phyloP scores from a whole-genome alignment of 163 green algal genomes.

The Scenedesmus sp. region DNA sequence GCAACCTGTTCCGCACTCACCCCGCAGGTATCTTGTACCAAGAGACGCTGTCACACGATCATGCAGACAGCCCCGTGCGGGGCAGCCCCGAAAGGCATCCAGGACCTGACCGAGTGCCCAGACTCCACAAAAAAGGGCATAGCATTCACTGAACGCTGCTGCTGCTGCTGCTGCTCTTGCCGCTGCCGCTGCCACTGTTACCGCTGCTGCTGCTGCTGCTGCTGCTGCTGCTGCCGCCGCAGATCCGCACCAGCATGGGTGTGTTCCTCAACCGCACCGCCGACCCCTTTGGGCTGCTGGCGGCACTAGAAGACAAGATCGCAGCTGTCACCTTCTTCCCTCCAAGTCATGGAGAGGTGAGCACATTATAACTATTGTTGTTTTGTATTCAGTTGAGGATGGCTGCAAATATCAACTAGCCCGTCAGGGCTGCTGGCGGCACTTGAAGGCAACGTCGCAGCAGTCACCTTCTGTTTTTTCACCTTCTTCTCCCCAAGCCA shows the following conservation, averaged over 20 bases:
- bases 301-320: conserved; percentile 70
- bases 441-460: conserved; percentile 70
- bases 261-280: conserved; percentile 57
- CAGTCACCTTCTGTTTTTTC: not conserved
- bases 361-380: not conserved
- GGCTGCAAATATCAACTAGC: not conserved
- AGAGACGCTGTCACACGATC: too few species aligned
- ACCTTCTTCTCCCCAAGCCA: conserved; percentile 60
- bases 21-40: too few species aligned
- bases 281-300: conserved; percentile 59
- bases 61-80: too few species aligned
- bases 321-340: conserved; percentile 66
- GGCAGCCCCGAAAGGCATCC: too few species aligned
- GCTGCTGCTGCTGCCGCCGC: not conserved
- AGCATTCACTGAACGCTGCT: too few species aligned
- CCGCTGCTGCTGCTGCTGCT: conserved; percentile 17
- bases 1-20: too few species aligned
- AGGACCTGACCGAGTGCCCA: too few species aligned
- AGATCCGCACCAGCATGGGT: conserved; percentile 68
- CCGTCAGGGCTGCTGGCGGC: conserved; percentile 52
- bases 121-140: too few species aligned
- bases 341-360: conserved; percentile 60
- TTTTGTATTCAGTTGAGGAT: too few species aligned
- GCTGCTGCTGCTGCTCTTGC: not conserved
- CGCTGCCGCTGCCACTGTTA: too few species aligned